A percentile compares a stretch with the other conserved stretches of the same genome.
Conservation (phyloP, 352 stramenopile species). For the Thraustochytrium sp. region DNA sequence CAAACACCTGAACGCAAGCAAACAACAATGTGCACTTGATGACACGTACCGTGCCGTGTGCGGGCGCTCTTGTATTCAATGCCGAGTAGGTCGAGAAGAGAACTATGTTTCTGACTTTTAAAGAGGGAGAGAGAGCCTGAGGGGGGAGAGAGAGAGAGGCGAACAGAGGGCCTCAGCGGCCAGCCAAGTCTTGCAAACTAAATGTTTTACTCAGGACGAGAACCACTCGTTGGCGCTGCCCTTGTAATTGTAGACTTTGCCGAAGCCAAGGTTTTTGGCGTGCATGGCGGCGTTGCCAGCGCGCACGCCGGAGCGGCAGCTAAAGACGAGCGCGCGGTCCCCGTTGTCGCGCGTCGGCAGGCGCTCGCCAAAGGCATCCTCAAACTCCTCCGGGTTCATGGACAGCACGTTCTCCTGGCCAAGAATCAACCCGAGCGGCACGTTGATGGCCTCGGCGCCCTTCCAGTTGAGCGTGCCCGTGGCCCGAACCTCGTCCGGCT, state of each 20-base stretch:
- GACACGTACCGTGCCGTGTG: no score
- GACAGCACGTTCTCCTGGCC: background rate
- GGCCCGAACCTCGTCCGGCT: background rate
- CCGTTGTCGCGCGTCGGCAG: background rate
- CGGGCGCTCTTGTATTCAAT: no score
- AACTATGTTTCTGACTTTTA: no score
- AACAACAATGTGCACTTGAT: no score
- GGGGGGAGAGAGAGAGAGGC: no score
- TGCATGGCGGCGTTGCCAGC: background rate
- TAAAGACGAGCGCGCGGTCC: background rate
- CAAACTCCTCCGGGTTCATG: constrained; percentile 28
- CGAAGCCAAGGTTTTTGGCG: background rate
- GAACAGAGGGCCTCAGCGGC: no score
- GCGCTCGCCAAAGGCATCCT: background rate
- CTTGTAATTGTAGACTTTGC: constrained; percentile 34
- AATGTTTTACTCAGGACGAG: background rate
- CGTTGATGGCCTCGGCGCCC: background rate
- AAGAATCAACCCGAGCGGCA: constrained; percentile 4
- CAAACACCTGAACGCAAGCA: no score
- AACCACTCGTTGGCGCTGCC: constrained; percentile 31
- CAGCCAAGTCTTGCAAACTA: no score
- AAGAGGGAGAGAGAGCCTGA: no score
- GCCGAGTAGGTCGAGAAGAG: no score
- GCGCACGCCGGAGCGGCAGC: constrained; percentile 7
- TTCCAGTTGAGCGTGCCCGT: background rate